Base-by-base conservation (phyloP, 139 green algal genomes). In the Chlorella ohadii region DNA sequence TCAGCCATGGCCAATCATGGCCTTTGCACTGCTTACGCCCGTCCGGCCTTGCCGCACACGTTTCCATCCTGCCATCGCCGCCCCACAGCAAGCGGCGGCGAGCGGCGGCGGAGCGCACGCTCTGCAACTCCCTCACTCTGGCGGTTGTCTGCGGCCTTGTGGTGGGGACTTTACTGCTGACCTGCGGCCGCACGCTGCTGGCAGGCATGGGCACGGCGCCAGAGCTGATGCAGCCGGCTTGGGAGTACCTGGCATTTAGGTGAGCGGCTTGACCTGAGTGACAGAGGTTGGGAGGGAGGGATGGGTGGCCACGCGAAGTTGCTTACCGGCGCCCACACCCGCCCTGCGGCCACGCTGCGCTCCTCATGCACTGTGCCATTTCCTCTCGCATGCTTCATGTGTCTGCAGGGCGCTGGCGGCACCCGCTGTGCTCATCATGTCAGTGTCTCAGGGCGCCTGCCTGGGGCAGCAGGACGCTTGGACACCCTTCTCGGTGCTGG, bases 401-500 rank as follows among this genome's bases (percentile, higher is more conserved):
- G 7, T 9, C 22, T 51, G 81, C 72, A 84, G 93, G 33, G 91
- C 90, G 4, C 77, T 95, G 20, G 91, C 93, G 55, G 81, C 83
- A 4, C 93, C 93, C 12, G 91, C 85, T 15, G 90, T 96, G 33
- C 81, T 96, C 39, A 36, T 92, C 20, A 90, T 86, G 64, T 89
- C 86, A 20, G 93, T 92, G 28, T 83, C 57, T 4, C 90, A 94
- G 75, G 93, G 91, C 1, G 88, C 84, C 33, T 96, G 90, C 88
- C 83, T 96, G 64, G 93, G 93, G 23, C 77, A 92, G 78, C 87
- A 96, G 77, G 92, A 96, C 82, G 82, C 91, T 16, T 78, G 84
- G 31, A 93, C 87, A 5, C 93, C 93, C 25, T 88, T 96, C 15
- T 63, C 78, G 55, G 89, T 95, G 64, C 87, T 87, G 15, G 34